Conservation (phyloP, 768 basidiomycete genomes). For the Mycena galopus region DNA sequence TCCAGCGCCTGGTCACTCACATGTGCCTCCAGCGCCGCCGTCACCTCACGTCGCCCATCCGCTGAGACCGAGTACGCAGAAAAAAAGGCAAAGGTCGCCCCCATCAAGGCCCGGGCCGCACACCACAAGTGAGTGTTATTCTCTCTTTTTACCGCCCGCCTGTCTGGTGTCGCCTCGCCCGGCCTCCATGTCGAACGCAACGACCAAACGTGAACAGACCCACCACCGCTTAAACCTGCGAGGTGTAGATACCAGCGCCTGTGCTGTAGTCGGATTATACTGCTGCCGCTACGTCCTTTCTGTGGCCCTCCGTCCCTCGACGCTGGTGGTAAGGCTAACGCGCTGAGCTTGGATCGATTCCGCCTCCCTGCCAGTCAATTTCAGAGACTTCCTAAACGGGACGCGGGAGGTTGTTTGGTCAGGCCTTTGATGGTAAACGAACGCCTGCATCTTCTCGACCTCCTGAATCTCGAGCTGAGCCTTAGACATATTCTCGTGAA, state of each 20-base stretch:
- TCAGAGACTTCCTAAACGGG: no score
- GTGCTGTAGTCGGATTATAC: conserved; percentile 31
- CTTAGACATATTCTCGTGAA: no score
- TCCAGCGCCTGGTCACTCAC: conserved; percentile 96
- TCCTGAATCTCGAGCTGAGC: no score
- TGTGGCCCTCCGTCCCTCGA: no score
- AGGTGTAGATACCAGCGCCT: conserved; percentile 23
- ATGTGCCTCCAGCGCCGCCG: conserved; percentile 96
- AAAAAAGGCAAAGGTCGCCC: conserved; percentile 92
- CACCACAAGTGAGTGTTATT: conserved; percentile 72
- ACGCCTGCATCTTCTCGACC: no score
- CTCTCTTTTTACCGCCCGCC: neutral
- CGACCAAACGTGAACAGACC: conserved; percentile 14
- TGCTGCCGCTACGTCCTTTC: no score
- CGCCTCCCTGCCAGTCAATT: no score
- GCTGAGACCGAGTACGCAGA: conserved; percentile 94
- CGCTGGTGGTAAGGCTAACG: no score
- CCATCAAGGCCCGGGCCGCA: conserved; percentile 87
- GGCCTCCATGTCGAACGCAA: neutral
- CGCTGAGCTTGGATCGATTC: no score
- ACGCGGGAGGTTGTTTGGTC: no score
- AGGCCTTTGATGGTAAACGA: no score
- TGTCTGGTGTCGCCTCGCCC: neutral
- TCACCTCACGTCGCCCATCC: conserved; percentile 89
- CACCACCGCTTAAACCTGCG: conserved; percentile 24